A percentile compares a stretch with the other conserved stretches of the same genome.
phyloP scores from a whole-genome alignment of 805 yeast genomes.

The Dipodascus albidus region DNA sequence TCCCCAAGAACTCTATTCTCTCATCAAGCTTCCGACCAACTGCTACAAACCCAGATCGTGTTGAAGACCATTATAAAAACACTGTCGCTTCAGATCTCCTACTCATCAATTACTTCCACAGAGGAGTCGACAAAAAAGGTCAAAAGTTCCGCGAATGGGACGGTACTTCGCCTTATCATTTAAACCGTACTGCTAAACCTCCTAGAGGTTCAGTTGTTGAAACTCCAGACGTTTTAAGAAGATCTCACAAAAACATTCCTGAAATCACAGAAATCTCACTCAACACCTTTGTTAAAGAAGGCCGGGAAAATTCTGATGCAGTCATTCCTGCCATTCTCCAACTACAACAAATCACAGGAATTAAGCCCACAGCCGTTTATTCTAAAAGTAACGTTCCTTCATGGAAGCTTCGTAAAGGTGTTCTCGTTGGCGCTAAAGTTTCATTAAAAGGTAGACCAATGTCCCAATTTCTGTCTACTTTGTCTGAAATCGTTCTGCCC shows the following conservation, averaged over 20 bases:
- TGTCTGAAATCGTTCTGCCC: slow-evolving; percentile 88
- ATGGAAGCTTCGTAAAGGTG: slow-evolving; percentile 82
- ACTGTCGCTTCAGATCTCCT: slow-evolving; percentile 68
- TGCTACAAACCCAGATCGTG: slow-evolving; percentile 68
- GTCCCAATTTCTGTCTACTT: slow-evolving; percentile 73
- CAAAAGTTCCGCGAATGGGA: slow-evolving; percentile 76
- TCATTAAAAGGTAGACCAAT: slow-evolving; percentile 68
- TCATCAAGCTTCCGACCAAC: slow-evolving; percentile 70
- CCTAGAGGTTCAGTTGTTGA: slow-evolving; percentile 70
- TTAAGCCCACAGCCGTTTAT: slow-evolving; percentile 60
- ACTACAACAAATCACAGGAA: slow-evolving; percentile 90
- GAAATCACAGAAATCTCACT: slow-evolving; percentile 53
- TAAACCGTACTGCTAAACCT: slow-evolving; percentile 66
- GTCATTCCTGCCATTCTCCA: slow-evolving; percentile 70
- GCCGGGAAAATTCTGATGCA: slow-evolving; percentile 52
- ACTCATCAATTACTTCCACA: slow-evolving; percentile 67
- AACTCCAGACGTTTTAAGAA: slow-evolving; percentile 60
- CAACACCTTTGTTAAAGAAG: slow-evolving; percentile 60
- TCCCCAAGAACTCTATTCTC: slow-evolving; percentile 61
- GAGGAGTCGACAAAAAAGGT: slow-evolving; percentile 43
- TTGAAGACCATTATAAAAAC: slow-evolving; percentile 62
- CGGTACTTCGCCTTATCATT: slow-evolving; percentile 75
- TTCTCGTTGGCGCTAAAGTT: slow-evolving; percentile 83
- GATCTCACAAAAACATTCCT: slow-evolving; percentile 64
- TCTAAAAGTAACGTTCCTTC: slow-evolving; percentile 71